These are phyloP conservation scores for Tricholoma furcatifolium DNA, from an alignment of 768 basidiomycete species.

Conservation along the genomic window DNA sequence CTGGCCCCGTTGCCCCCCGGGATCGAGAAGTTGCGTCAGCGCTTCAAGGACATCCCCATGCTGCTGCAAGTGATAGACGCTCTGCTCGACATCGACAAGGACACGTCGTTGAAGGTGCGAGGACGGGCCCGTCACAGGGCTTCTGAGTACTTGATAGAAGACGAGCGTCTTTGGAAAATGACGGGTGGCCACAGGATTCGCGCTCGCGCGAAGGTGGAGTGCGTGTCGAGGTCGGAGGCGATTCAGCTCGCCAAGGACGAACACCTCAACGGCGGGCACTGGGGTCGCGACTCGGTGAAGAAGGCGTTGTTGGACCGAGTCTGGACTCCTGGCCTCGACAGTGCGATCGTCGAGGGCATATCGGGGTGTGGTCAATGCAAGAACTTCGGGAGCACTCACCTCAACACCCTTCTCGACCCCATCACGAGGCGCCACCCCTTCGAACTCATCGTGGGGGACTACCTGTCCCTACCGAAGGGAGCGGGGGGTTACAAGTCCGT, in stretches of 20 bases:
- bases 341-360: neutral
- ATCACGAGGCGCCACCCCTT: no score
- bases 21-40: neutral
- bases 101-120: neutral
- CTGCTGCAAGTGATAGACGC: no score
- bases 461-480: neutral
- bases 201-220: no score
- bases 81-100: neutral
- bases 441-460: no score
- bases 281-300: neutral
- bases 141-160: no score
- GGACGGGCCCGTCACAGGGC: neutral
- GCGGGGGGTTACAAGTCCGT: neutral
- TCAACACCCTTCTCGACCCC: no score
- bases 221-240: neutral
- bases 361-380: no score
- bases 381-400: no score
- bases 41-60: neutral
- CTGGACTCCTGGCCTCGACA: neutral
- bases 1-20: no score
- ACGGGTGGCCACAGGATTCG: no score
- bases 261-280: no score
- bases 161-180: no score
- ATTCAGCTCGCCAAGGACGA: neutral
- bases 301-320: neutral